Conservation (phyloP, 2,329 filamentous ascomycete genomes). For the Arthrobotrys pseudoclavata region DNA sequence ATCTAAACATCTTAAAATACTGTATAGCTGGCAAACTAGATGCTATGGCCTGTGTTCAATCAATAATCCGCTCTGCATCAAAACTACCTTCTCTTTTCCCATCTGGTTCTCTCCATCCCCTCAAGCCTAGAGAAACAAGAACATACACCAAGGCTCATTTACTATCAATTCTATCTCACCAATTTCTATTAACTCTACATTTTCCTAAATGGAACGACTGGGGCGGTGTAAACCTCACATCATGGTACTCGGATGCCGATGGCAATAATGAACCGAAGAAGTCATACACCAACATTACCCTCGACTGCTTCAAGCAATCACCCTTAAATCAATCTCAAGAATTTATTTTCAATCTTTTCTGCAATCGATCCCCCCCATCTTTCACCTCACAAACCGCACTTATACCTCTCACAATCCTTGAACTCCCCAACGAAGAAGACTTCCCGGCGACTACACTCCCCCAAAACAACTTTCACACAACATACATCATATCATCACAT, state of each 20-base stretch:
- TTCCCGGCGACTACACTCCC: conserved; percentile 31
- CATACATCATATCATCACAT: conserved; percentile 56
- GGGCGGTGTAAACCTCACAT: conserved; percentile 54
- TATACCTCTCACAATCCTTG: conserved; percentile 33
- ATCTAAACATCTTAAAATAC: conserved; percentile 38
- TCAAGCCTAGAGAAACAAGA: conserved; percentile 25
- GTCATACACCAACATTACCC: conserved; percentile 41
- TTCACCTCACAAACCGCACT: conserved; percentile 18
- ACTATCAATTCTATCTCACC: conserved; percentile 28
- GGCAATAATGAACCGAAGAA: conserved; percentile 39
- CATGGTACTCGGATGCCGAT: conserved; percentile 51
- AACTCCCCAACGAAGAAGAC: conserved; percentile 41
- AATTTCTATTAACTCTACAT: conserved; percentile 33
- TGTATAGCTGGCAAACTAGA: conserved; percentile 12
- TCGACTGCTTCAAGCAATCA: conserved; percentile 28
- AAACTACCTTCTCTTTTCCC: conserved; percentile 19
- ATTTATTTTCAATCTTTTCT: conserved; percentile 32
- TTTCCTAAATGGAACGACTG: conserved; percentile 51
- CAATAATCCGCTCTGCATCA: conserved; percentile 34
- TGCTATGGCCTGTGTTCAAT: neutral
- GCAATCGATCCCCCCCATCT: conserved; percentile 8
- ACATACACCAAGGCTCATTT: conserved; percentile 27
- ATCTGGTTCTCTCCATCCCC: conserved; percentile 16
- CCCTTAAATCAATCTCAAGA: conserved; percentile 13
- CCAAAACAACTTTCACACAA: conserved; percentile 31